A percentile compares a stretch with the other conserved stretches of the same genome.
phyloP scores from a whole-genome alignment of 192 early-diverging fungal genomes.

The Kappamyces sp. region DNA sequence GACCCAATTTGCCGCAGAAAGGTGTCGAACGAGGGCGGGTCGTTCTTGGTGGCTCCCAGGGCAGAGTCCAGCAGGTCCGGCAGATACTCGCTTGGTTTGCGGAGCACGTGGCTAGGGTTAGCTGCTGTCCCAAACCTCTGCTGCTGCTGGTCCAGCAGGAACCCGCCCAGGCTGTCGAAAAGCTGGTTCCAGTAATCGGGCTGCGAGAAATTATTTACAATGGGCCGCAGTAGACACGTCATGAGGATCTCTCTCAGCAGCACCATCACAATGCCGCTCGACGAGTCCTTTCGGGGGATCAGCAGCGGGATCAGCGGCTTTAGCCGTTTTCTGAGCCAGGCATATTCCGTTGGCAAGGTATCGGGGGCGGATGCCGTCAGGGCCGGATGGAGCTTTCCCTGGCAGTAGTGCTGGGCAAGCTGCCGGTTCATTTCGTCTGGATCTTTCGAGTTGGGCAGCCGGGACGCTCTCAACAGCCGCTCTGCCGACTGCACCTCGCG shows the following conservation, averaged over 20 bases:
- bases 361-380: constrained; percentile 10
- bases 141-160: neutral
- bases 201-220: constrained; percentile 64
- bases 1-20: constrained; percentile 67
- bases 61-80: constrained; percentile 2
- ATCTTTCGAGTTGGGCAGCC: constrained; percentile 25
- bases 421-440: constrained; percentile 51
- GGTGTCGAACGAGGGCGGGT: constrained; percentile 57
- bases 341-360: constrained; percentile 22
- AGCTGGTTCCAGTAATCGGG: constrained; percentile 85
- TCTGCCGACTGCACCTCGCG: constrained; percentile 59
- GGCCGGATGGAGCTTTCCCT: constrained; percentile 54
- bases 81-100: constrained; percentile 6
- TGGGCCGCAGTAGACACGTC: constrained; percentile 61
- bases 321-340: constrained; percentile 56
- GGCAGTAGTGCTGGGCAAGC: constrained; percentile 49
- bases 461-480: constrained; percentile 29
- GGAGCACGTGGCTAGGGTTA: neutral
- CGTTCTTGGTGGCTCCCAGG: neutral
- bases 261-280: constrained; percentile 50
- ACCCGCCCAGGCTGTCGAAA: constrained; percentile 45
- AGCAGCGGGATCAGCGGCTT: constrained; percentile 61
- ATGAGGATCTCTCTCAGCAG: constrained; percentile 72
- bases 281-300: constrained; percentile 49
- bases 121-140: neutral